Evolutionary conservation across 495 filamentous ascomycete genomes (phyloP).

Genomic region (Penicillium macrosclerotiorum): DNA sequence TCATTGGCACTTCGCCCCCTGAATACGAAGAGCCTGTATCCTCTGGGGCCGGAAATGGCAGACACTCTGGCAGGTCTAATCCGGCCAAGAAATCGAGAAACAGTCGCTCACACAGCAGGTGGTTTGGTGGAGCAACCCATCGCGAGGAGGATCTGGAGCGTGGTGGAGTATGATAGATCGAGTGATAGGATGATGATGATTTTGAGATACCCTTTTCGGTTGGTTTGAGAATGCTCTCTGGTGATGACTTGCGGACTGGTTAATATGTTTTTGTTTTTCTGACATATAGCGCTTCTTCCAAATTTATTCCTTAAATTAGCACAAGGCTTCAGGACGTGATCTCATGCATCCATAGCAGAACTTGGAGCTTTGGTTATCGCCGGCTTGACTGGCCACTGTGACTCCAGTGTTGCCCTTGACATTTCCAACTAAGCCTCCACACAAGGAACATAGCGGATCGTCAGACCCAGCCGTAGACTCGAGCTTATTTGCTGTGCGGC

Average conservation of each 20-base stretch:
- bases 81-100: slow-evolving; percentile 22
- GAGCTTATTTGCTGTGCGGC: slow-evolving; percentile 80
- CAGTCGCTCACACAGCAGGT: slow-evolving; percentile 23
- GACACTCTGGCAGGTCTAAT: slow-evolving; percentile 19
- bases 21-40: slow-evolving; percentile 24
- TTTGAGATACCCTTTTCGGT: slow-evolving; percentile 13
- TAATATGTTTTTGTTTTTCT: slow-evolving; percentile 1
- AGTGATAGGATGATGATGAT: slow-evolving; percentile 4
- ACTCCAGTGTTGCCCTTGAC: slow-evolving; percentile 29
- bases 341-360: slow-evolving; percentile 62
- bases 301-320: slow-evolving; percentile 52
- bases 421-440: slow-evolving; percentile 43
- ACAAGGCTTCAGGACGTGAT: slow-evolving; percentile 35
- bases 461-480: slow-evolving; percentile 24
- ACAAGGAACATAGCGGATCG: slow-evolving; percentile 31
- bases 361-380: slow-evolving; percentile 17
- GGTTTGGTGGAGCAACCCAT: slow-evolving; percentile 35
- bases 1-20: slow-evolving; percentile 22
- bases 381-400: slow-evolving; percentile 20
- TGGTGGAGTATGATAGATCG: slow-evolving; percentile 20
- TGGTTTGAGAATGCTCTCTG: background rate
- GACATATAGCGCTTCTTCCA: slow-evolving; percentile 3
- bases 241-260: slow-evolving; percentile 1
- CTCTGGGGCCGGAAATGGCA: slow-evolving; percentile 4
- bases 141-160: slow-evolving; percentile 31